Base-by-base conservation (phyloP, 148 eudicot species). In the Vaccinium macrocarpon region DNA sequence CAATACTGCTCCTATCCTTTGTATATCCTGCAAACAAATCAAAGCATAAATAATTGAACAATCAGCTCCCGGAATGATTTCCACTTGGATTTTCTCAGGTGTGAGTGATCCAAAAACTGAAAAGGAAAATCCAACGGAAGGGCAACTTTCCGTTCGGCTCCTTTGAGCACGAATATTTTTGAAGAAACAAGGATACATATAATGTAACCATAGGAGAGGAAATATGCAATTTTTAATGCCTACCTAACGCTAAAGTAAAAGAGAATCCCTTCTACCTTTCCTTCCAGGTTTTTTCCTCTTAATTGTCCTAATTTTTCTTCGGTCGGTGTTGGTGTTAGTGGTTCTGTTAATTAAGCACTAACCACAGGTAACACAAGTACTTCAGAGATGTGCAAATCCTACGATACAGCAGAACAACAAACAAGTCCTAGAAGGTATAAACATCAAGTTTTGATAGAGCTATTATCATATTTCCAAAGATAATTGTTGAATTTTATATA, bases 1-100 rank as follows among this genome's bases (percentile, higher is more conserved):
- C n/a, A 21, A 91, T 79, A 79, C 93, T 87, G 84, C 91, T 91
- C 16, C 72, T 87, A 83, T 91, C 91, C 82, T 85, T 91, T 18
- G 93, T 88, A 83, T 91, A 89, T 82, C 93, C 91, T 91, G 86
- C 8, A 35, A 1, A 23, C 51, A 49, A 14, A 80, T 46, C 62
- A 56, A 25, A 29, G 8, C 46, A 80, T 15, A 79, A 56, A 0
- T 42, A 71, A 49, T 55, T 15, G 4, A 82, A 48, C n/a, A 81
- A 70, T 25, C 83, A 81, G 18, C 74, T n/a, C 6, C 16, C 52
- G 19, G 23, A 3, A 14, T 38, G 14, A 80, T 16, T 61, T 61
- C 66, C 73, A 80, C 23, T 21, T 59, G 19, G 52, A 7, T 42
- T 59, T 46, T 38, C 1, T 14, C 35, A n/a, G 57, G 50, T 3